Percentiles rank a stretch among this genome's conserved stretches.
Conservation (phyloP, 805 yeast species). For the Dipodascus albidus region DNA sequence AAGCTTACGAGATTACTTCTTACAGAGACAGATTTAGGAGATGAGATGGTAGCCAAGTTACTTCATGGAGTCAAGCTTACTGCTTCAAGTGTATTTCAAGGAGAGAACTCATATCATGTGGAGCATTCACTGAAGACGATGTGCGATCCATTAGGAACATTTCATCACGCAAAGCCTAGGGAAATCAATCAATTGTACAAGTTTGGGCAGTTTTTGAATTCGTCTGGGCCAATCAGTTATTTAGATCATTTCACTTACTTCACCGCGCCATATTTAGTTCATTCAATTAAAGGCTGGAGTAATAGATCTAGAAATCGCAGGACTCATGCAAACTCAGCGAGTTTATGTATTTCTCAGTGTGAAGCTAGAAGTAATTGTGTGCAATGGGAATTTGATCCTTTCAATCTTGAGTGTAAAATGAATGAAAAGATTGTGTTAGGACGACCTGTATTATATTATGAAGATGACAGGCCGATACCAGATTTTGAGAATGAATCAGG, state of each 20-base stretch:
- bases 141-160: slow-evolving; percentile 24
- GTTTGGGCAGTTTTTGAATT: background rate
- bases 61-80: slow-evolving; percentile 12
- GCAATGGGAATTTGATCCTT: background rate
- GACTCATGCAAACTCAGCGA: background rate
- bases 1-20: slow-evolving; percentile 14
- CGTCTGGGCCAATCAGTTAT: background rate
- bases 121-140: slow-evolving; percentile 10
- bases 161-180: slow-evolving; percentile 23
- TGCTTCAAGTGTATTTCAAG: slow-evolving; percentile 18
- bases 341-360: background rate
- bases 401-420: background rate
- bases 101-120: slow-evolving; percentile 18
- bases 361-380: background rate
- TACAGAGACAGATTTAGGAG: slow-evolving; percentile 25
- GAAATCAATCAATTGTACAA: slow-evolving; percentile 15
- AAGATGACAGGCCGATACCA: background rate
- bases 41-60: slow-evolving; percentile 21
- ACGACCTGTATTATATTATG: background rate
- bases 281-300: background rate
- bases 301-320: background rate
- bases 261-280: background rate
- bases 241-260: background rate
- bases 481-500: background rate
- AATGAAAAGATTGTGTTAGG: background rate